Evolutionary conservation across 306 rosid species (phyloP).

Genomic region (Cercis canadensis): DNA sequence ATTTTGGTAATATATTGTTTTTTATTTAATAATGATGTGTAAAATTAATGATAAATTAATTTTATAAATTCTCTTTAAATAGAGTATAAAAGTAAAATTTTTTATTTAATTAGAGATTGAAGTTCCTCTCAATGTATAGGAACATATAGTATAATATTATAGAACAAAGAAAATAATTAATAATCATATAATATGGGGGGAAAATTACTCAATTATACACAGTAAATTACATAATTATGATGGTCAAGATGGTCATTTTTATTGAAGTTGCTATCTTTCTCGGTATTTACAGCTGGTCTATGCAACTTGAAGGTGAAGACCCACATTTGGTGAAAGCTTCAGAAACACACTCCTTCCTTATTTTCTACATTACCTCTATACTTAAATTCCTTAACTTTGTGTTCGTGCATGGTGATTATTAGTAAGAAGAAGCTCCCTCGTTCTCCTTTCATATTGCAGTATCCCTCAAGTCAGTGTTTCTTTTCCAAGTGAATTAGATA

Average conservation of each 20-base stretch:
- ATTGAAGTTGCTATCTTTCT: slow-evolving; percentile 11
- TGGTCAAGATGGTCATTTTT: slow-evolving; percentile 36
- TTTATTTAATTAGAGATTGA: too few species aligned
- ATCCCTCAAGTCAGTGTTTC: slow-evolving; percentile 52
- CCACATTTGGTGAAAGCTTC: slow-evolving; percentile 87
- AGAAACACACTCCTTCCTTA: slow-evolving; percentile 51
- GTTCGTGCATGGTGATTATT: slow-evolving; percentile 62
- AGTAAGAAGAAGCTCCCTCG: slow-evolving; percentile 25
- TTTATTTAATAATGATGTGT: too few species aligned
- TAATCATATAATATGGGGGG: too few species aligned
- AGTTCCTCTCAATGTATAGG: too few species aligned
- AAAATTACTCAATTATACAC: too few species aligned
- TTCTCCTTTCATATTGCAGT: slow-evolving; percentile 23
- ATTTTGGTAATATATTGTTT: too few species aligned
- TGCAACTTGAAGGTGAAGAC: slow-evolving; percentile 69
- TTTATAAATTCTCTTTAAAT: too few species aligned
- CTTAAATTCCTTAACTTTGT: slow-evolving; percentile 61
- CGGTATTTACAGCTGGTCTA: slow-evolving; percentile 40
- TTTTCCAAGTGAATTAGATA: slow-evolving; percentile 39
- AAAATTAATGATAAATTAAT: too few species aligned
- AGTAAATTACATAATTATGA: too few species aligned
- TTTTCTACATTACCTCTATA: slow-evolving; percentile 37
- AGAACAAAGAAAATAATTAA: too few species aligned
- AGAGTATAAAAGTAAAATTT: too few species aligned
- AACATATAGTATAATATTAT: too few species aligned